Evolutionary conservation across 73 alveolate genomes (phyloP).

Genomic region (Paramecium primaurelia): DNA sequence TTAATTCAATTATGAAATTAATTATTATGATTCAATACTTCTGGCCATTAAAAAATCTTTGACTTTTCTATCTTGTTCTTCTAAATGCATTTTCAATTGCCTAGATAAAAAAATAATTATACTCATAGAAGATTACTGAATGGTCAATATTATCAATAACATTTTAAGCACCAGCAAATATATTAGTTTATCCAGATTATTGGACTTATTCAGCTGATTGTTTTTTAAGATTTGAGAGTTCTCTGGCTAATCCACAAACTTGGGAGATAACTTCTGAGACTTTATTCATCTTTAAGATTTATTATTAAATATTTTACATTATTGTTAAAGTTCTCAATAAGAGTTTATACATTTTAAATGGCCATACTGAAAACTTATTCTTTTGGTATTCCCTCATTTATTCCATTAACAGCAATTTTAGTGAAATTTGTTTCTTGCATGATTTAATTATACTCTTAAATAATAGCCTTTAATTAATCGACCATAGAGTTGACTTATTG

Average conservation of each 20-base stretch:
- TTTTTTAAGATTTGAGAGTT: not conserved
- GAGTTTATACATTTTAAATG: not conserved
- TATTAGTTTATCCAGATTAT: not conserved
- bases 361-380: not conserved
- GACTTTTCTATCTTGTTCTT: not conserved
- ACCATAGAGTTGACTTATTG: not conserved
- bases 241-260: not conserved
- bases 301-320: not conserved
- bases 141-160: constrained; percentile 33
- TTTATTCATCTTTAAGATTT: not conserved
- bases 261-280: not conserved
- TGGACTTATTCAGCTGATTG: not conserved
- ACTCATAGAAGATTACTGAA: constrained; percentile 29
- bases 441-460: not conserved
- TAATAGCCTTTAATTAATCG: not conserved
- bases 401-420: not conserved
- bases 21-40: not conserved
- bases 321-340: not conserved
- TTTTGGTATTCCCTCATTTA: not conserved
- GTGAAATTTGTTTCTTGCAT: not conserved
- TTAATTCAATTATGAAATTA: not conserved
- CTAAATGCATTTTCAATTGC: not conserved
- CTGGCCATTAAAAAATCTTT: constrained; percentile 17
- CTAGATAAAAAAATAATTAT: not conserved
- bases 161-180: not conserved